These are phyloP conservation scores for Eleusine indica DNA, from an alignment of 176 grass and related monocot genomes.

Conservation along the genomic window DNA sequence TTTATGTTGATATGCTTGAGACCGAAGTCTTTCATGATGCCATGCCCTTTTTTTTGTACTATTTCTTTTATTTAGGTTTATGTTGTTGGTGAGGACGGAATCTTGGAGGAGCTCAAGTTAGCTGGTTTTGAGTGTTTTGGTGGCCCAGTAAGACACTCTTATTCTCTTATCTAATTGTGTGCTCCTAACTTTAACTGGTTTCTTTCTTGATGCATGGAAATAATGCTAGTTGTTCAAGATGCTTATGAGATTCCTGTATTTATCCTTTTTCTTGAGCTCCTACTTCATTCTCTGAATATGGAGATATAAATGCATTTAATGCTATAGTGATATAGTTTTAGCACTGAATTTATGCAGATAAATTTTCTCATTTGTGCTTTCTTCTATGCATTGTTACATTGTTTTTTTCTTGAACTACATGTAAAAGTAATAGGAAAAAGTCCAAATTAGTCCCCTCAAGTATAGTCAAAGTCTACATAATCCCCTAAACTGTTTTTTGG, in stretches of 20 bases:
- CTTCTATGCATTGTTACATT: not conserved
- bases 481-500: too few relatives aligned
- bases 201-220: slow-evolving; percentile 23
- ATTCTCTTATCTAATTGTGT: not conserved
- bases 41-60: not conserved
- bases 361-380: slow-evolving; percentile 6
- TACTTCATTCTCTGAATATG: not conserved
- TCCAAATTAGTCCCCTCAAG: too few relatives aligned
- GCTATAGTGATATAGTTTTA: slow-evolving; percentile 15
- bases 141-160: slow-evolving; percentile 77
- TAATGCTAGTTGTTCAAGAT: slow-evolving; percentile 19
- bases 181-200: slow-evolving; percentile 7
- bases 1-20: slow-evolving; percentile 10
- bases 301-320: not conserved
- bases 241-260: slow-evolving; percentile 6
- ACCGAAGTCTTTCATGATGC: not conserved
- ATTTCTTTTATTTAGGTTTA: slow-evolving; percentile 67
- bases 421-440: too few relatives aligned
- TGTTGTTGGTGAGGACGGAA: slow-evolving; percentile 95
- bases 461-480: too few relatives aligned
- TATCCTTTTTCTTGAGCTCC: not conserved
- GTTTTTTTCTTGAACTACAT: not conserved
- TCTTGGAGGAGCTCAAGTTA: slow-evolving; percentile 86
- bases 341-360: not conserved
- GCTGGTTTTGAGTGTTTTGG: slow-evolving; percentile 93